Percentiles rank a stretch among this genome's conserved stretches.
phyloP scores from a whole-genome alignment of 2,329 filamentous ascomycete species.

The Mycosphaerella arachidis region DNA sequence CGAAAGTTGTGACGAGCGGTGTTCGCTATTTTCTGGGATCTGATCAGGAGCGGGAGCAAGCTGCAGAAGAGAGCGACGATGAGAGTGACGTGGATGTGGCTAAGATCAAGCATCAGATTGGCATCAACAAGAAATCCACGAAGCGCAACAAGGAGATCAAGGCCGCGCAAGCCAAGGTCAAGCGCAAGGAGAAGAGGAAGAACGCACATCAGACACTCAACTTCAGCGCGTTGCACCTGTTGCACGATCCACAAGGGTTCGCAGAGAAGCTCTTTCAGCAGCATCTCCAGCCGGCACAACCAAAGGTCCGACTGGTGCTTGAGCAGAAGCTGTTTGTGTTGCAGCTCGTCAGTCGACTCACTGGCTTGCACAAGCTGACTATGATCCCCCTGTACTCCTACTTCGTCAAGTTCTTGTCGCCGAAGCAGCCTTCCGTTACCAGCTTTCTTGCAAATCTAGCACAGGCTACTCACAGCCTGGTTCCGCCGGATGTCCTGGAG shows the following conservation, averaged over 20 bases:
- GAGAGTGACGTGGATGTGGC: constrained; percentile 74
- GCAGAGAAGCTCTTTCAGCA: constrained; percentile 85
- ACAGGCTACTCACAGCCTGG: constrained; percentile 83
- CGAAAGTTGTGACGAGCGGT: constrained; percentile 84
- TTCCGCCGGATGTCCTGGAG: constrained; percentile 88
- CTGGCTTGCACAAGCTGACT: constrained; percentile 88
- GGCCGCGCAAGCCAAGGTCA: constrained; percentile 76
- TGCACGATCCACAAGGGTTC: constrained; percentile 92
- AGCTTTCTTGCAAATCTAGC: constrained; percentile 89
- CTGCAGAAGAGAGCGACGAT: constrained; percentile 76
- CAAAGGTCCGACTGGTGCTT: constrained; percentile 76
- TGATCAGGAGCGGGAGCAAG: constrained; percentile 90
- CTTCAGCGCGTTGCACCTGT: constrained; percentile 89
- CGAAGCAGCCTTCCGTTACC: constrained; percentile 82
- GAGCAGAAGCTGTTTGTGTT: constrained; percentile 88
- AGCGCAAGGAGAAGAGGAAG: constrained; percentile 82
- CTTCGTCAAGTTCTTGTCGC: constrained; percentile 85
- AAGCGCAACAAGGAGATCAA: constrained; percentile 77
- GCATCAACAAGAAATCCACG: constrained; percentile 94
- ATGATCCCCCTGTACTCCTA: constrained; percentile 91
- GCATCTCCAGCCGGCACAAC: constrained; percentile 69
- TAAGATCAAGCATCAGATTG: constrained; percentile 76
- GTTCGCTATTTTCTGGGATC: constrained; percentile 93
- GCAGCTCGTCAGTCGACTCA: constrained; percentile 82
- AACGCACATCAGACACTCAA: constrained; percentile 81